Evolutionary conservation across 169 alveolate species (phyloP), one percentile per base, ranked within the genome.

Genomic region (Plasmodium vivax): DNA sequence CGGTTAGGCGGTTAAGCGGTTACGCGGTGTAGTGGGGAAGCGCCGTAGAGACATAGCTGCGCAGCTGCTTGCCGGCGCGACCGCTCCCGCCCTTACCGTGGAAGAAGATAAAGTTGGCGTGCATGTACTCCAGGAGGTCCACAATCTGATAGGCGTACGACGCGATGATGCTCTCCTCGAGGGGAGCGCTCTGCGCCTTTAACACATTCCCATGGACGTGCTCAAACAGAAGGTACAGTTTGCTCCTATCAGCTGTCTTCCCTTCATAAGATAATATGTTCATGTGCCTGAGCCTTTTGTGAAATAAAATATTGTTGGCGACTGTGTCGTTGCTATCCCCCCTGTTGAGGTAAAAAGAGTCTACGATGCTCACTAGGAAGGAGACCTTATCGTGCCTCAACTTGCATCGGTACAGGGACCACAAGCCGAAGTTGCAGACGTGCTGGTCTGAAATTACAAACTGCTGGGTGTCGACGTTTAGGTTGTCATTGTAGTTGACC

Each of bases 101-200:
- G 32, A 80, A 90, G 62, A 90, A 80, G 10, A 90, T 73, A 62
- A 90, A 90, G 73, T 90, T 90, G 38, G 75, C 54, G 45, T 90
- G 94, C 94, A 90, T 79, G 41, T 90, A 90, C 43, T 90, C 94
- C 10, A 90, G 82, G 2, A 90, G 51, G 54, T 90, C 94, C 16
- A 90, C 74, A 36, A 90, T 58, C 79, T 90, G 94, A 36, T 90
- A 90, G 0, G 94, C 94, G 36, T 90, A 90, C 0, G 84, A 90
- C 2, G 94, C 94, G 36, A 90, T 90, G 71, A 90, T 45, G 7
- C 32, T 90, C 36, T 90, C 94, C 54, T 90, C 94, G 16, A 90
- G 51, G 16, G 94, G 94, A 0, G 94, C 74, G 4, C 91, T 45
- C 19, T 90, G 77, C 9, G 90, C 23, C 58, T 90, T 90, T 19